Conservation (phyloP, 78 protist genomes). For the Dictyostelium purpureum region DNA sequence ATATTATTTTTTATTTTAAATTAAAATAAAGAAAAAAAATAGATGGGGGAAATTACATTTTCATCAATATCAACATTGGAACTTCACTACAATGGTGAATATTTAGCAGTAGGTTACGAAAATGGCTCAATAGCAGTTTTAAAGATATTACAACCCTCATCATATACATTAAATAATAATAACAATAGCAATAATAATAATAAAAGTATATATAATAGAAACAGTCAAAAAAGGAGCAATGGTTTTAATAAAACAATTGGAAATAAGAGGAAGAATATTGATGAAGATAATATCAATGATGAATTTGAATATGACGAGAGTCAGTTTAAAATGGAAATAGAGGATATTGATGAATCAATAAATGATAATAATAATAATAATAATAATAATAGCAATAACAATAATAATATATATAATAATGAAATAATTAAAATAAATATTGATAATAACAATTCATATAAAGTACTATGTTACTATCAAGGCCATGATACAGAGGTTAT, state of each 20-base stretch:
- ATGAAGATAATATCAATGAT: neutral
- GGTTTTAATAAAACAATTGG: neutral
- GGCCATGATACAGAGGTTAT: conserved; percentile 64
- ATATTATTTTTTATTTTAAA: too few relatives aligned
- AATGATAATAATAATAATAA: neutral
- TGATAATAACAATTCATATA: neutral
- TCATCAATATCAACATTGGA: conserved; percentile 35
- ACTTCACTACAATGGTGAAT: conserved; percentile 1
- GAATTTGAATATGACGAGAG: neutral
- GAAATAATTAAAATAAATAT: neutral
- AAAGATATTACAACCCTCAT: neutral
- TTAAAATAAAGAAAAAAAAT: neutral
- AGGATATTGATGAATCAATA: neutral
- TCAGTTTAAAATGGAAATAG: conserved; percentile 6
- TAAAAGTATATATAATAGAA: neutral
- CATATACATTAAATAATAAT: neutral
- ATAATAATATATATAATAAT: neutral
- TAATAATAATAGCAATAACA: neutral
- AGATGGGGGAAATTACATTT: neutral
- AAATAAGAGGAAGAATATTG: neutral
- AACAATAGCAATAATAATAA: neutral
- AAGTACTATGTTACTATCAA: conserved; percentile 37
- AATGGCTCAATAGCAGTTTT: conserved; percentile 59
- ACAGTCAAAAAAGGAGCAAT: neutral
- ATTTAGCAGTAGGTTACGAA: conserved; percentile 52